A percentile compares a stretch with the other conserved stretches of the same genome.
phyloP scores from a whole-genome alignment of 139 green algal species.

The Picochlorum sp. region DNA sequence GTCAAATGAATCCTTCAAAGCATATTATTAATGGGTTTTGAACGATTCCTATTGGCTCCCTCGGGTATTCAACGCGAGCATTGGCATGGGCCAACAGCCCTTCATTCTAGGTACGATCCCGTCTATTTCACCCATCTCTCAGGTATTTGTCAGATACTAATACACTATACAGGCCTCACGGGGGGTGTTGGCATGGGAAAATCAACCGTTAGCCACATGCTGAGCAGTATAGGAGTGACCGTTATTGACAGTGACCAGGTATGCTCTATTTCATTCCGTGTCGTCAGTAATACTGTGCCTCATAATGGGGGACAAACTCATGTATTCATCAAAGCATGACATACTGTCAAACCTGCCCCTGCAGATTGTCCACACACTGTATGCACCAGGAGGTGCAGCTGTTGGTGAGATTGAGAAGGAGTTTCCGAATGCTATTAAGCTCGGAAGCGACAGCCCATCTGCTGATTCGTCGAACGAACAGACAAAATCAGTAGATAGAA shows the following conservation, averaged over 20 bases:
- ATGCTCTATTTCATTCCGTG: neutral
- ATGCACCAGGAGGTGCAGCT: conserved; percentile 7
- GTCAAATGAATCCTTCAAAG: too few relatives aligned
- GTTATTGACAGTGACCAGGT: conserved; percentile 14
- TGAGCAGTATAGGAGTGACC: conserved; percentile 3
- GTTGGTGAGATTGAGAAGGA: conserved; percentile 3
- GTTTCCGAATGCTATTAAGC: neutral
- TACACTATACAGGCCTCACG: conserved; percentile 8
- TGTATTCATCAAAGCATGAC: too few relatives aligned
- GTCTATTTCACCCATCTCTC: too few relatives aligned
- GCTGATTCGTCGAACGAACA: neutral
- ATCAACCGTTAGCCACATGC: neutral
- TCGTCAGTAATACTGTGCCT: neutral
- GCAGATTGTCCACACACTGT: conserved; percentile 14
- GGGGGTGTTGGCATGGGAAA: conserved; percentile 18
- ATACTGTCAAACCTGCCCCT: neutral
- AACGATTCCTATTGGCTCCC: too few relatives aligned
- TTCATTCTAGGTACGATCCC: too few relatives aligned
- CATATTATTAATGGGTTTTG: too few relatives aligned
- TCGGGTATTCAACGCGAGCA: too few relatives aligned
- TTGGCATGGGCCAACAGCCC: neutral
- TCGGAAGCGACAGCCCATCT: neutral
- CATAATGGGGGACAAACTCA: too few relatives aligned
- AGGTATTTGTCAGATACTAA: neutral
- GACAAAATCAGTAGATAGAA: neutral